These are phyloP conservation scores for Brassica hybrid DNA, from an alignment of 441 rosid genomes.

Conservation along the genomic window DNA sequence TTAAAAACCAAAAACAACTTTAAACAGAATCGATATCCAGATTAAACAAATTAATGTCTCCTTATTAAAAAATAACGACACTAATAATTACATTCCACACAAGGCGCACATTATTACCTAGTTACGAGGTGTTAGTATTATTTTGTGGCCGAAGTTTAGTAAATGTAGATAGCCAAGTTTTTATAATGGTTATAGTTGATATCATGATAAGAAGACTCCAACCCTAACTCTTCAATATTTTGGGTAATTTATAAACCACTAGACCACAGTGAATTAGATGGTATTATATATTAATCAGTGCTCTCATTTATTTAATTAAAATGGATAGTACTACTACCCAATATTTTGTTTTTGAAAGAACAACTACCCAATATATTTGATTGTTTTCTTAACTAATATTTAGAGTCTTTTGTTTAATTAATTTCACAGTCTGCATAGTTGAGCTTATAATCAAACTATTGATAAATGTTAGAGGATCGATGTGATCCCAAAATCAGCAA, in stretches of 20 bases:
- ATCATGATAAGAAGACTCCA: background rate
- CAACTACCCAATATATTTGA: too few species aligned
- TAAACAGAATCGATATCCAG: too few species aligned
- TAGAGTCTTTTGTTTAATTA: constrained; percentile 4
- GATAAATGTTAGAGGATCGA: background rate
- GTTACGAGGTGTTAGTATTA: background rate
- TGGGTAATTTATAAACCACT: background rate
- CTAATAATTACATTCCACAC: too few species aligned
- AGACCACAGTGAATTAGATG: background rate
- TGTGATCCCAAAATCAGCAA: background rate
- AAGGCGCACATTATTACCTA: background rate
- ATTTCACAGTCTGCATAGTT: background rate
- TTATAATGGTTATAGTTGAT: background rate
- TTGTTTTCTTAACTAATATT: too few species aligned
- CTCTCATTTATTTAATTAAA: background rate
- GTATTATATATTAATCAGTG: background rate
- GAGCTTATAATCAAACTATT: background rate
- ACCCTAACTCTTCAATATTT: background rate
- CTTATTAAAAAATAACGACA: too few species aligned
- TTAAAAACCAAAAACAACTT: too few species aligned
- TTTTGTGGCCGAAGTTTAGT: background rate
- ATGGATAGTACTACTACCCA: background rate
- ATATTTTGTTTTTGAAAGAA: background rate
- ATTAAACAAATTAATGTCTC: too few species aligned
- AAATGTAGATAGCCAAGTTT: background rate